Conservation (phyloP, 2,329 filamentous ascomycete species). For the Cladobotryum protrusum region DNA sequence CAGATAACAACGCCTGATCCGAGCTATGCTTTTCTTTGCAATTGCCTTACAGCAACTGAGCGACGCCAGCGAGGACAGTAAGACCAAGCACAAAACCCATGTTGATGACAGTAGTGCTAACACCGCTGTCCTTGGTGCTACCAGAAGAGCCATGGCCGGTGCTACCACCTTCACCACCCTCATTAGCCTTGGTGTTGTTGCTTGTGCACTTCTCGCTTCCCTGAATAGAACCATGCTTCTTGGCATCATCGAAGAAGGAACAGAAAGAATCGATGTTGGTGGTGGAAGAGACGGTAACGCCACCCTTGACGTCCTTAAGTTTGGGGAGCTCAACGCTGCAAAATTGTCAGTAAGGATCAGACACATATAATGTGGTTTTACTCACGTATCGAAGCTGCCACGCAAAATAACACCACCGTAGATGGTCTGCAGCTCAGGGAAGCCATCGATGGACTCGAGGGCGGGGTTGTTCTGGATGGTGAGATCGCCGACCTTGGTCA, state of each 20-base stretch:
- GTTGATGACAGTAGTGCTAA: constrained; percentile 40
- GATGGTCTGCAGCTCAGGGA: constrained; percentile 63
- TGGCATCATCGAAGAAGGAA: constrained; percentile 41
- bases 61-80: constrained; percentile 40
- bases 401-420: constrained; percentile 77
- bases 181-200: constrained; percentile 48
- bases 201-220: constrained; percentile 44
- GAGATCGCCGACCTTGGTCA: constrained; percentile 65
- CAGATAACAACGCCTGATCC: constrained; percentile 32
- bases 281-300: constrained; percentile 63
- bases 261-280: constrained; percentile 53
- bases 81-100: constrained; percentile 38
- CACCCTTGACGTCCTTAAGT: constrained; percentile 63
- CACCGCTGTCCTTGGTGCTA: constrained; percentile 14
- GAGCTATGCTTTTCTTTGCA: constrained; percentile 22
- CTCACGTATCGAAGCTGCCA: constrained; percentile 79
- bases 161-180: constrained; percentile 31
- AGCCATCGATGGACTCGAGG: constrained; percentile 57
- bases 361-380: constrained; percentile 17
- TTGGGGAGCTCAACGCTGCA: constrained; percentile 64
- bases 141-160: constrained; percentile 22
- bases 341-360: not conserved
- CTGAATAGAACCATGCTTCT: constrained; percentile 32
- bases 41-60: constrained; percentile 45
- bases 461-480: constrained; percentile 86